phyloP scores from a whole-genome alignment of 352 stramenopile genomes.

The Pythium monospermum region DNA sequence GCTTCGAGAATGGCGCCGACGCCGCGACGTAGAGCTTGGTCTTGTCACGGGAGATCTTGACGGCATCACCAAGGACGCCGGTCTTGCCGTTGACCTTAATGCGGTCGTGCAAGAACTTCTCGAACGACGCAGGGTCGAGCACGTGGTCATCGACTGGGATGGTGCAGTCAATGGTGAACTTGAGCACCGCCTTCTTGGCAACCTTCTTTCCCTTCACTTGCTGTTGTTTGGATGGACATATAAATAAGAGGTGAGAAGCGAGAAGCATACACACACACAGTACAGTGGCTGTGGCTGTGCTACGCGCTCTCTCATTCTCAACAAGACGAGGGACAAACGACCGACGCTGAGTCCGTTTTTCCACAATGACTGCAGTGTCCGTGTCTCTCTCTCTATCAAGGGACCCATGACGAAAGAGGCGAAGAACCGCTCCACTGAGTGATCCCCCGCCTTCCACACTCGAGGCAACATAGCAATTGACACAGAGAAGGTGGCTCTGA shows the following conservation, averaged over 20 bases:
- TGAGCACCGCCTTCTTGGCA: conserved; percentile 87
- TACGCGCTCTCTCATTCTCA: too few species aligned
- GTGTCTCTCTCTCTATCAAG: too few species aligned
- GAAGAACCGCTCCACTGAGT: too few species aligned
- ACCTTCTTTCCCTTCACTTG: conserved; percentile 81
- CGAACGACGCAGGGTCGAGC: conserved; percentile 97
- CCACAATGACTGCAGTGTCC: too few species aligned
- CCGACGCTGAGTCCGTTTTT: too few species aligned
- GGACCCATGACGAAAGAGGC: too few species aligned
- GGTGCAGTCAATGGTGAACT: conserved; percentile 94
- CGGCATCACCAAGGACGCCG: conserved; percentile 91
- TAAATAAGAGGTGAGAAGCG: conserved; percentile 6
- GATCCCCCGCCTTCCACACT: too few species aligned
- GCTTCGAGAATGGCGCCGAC: conserved; percentile 96
- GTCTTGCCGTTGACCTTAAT: conserved; percentile 99
- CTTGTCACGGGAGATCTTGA: conserved; percentile 96
- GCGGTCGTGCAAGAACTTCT: conserved; percentile 99
- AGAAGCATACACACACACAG: not conserved
- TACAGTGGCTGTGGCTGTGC: too few species aligned
- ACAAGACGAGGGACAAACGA: not conserved
- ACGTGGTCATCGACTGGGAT: conserved; percentile 99
- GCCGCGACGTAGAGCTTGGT: conserved; percentile 95
- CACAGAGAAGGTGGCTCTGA: conserved; percentile 41
- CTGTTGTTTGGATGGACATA: conserved; percentile 29
- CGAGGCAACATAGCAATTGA: conserved; percentile 22